Evolutionary conservation across 2,329 filamentous ascomycete genomes (phyloP).

Genomic region (Hirsutella rhossiliensis): DNA sequence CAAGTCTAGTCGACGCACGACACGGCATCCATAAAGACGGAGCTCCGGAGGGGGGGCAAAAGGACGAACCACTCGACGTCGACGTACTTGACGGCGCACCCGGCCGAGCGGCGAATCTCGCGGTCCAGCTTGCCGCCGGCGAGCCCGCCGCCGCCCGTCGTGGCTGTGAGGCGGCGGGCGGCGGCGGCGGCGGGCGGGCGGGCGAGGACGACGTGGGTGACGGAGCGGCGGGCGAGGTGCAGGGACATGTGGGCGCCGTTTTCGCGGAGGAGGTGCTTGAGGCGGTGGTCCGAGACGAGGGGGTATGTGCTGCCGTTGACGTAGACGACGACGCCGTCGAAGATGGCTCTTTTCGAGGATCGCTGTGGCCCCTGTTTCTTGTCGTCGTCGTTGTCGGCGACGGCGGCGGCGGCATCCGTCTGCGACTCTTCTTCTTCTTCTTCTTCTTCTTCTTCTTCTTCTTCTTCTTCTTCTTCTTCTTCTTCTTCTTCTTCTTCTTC

Average conservation of each 20-base stretch:
- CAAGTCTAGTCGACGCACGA: background rate
- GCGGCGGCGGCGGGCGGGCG: background rate
- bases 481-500: no score
- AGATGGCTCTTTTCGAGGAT: conserved; percentile 37
- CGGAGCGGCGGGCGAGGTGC: conserved; percentile 56
- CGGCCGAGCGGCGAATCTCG: conserved; percentile 58
- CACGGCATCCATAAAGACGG: no score
- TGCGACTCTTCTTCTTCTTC: no score
- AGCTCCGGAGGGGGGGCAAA: no score
- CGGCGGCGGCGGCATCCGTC: no score
- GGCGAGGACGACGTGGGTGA: conserved; percentile 72
- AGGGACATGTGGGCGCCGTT: conserved; percentile 65
- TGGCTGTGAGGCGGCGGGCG: background rate
- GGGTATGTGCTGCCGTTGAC: conserved; percentile 82
- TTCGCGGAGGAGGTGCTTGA: conserved; percentile 64
- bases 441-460: no score
- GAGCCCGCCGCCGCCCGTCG: conserved; percentile 55
- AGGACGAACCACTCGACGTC: conserved; percentile 60
- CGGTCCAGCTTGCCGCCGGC: conserved; percentile 69
- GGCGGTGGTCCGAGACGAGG: conserved; percentile 69
- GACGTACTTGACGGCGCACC: conserved; percentile 66
- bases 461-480: no score
- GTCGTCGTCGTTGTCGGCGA: no score
- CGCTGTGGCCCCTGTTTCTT: no score
- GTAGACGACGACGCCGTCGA: conserved; percentile 63